These are phyloP conservation scores for Starmerella apicola DNA, from an alignment of 805 yeast species.

Conservation along the genomic window DNA sequence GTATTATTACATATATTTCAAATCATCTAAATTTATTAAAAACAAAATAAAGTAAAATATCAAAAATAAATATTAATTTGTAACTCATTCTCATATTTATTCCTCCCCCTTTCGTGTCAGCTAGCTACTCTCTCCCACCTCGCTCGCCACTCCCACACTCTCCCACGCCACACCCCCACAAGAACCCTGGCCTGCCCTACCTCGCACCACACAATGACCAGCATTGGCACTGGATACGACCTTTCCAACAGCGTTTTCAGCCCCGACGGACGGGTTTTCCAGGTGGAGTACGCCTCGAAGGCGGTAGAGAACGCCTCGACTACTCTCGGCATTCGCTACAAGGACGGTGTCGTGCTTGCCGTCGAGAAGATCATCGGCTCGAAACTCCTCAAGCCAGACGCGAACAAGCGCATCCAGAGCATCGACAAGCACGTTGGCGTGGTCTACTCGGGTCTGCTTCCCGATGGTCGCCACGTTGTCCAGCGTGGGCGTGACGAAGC, in stretches of 20 bases:
- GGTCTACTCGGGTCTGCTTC: slow-evolving; percentile 86
- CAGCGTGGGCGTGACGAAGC: slow-evolving; percentile 89
- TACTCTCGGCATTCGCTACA: slow-evolving; percentile 79
- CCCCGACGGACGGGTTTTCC: slow-evolving; percentile 57
- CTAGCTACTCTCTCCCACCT: no score
- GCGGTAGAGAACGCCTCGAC: slow-evolving; percentile 98
- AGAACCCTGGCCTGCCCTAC: no score
- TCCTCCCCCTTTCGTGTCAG: no score
- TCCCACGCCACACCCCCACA: neutral
- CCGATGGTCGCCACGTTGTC: slow-evolving; percentile 93
- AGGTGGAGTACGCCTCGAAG: slow-evolving; percentile 93
- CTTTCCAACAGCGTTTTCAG: slow-evolving; percentile 91
- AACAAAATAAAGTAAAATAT: no score
- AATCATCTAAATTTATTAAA: no score
- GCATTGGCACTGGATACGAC: slow-evolving; percentile 98
- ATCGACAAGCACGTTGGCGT: slow-evolving; percentile 90
- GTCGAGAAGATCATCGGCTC: slow-evolving; percentile 88
- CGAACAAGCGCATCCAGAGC: slow-evolving; percentile 82
- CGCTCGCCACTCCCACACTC: neutral
- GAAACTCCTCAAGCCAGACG: slow-evolving; percentile 76
- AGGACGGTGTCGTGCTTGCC: slow-evolving; percentile 92
- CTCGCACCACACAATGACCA: slow-evolving; percentile 56
- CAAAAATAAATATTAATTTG: no score
- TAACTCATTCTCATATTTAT: no score
- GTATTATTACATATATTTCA: no score